Conservation (phyloP, 2,329 filamentous ascomycete species). For the Colletotrichum agaves region DNA sequence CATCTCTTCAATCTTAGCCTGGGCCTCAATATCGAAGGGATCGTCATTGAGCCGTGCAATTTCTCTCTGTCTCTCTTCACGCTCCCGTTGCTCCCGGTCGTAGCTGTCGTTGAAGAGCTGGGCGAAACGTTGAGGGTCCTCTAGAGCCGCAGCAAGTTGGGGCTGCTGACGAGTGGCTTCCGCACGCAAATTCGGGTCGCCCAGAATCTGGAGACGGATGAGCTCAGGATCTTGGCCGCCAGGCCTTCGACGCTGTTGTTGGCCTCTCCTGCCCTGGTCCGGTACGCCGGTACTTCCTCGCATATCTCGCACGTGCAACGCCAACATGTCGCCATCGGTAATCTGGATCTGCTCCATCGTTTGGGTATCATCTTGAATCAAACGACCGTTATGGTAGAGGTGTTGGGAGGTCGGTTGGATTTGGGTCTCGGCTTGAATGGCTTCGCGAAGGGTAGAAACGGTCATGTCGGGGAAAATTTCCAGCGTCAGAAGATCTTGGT, state of each 20-base stretch:
- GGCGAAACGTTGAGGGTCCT: constrained; percentile 81
- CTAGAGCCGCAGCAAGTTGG: constrained; percentile 78
- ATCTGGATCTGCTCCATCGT: constrained; percentile 86
- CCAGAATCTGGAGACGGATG: constrained; percentile 83
- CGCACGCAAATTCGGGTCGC: constrained; percentile 77
- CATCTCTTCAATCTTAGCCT: constrained; percentile 94
- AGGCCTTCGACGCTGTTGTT: constrained; percentile 47
- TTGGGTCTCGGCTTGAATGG: constrained; percentile 84
- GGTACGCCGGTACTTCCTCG: constrained; percentile 58
- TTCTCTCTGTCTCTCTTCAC: constrained; percentile 81
- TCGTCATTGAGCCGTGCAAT: constrained; percentile 91
- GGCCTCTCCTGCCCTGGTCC: constrained; percentile 49
- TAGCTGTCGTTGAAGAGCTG: constrained; percentile 76
- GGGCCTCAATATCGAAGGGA: constrained; percentile 92
- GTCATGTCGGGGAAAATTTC: constrained; percentile 87
- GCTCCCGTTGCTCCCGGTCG: constrained; percentile 76
- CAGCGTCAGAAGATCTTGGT: constrained; percentile 79
- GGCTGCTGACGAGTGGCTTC: constrained; percentile 79
- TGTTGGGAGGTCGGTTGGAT: constrained; percentile 80
- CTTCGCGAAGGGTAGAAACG: constrained; percentile 85
- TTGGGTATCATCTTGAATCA: constrained; percentile 78
- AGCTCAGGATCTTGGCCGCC: constrained; percentile 77
- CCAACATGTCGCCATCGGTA: constrained; percentile 90
- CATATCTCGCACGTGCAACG: constrained; percentile 79
- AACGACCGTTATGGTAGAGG: constrained; percentile 89